Evolutionary conservation across 1,139 yeast species (phyloP).

Genomic region (Nakaseomyces glabratus): DNA sequence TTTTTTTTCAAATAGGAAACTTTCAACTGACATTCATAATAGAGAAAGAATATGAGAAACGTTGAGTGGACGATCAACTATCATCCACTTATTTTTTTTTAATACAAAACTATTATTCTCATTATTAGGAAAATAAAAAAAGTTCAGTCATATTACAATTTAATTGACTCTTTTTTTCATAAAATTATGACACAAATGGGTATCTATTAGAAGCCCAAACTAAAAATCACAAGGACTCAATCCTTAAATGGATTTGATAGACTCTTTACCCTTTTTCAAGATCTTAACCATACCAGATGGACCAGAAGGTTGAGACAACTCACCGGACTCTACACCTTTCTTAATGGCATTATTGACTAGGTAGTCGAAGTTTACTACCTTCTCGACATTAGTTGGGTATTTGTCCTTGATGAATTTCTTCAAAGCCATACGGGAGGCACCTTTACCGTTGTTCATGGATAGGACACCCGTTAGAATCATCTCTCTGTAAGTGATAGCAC

Average conservation of each 20-base stretch:
- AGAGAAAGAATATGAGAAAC: too few relatives aligned
- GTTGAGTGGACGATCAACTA: too few relatives aligned
- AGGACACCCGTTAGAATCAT: conserved; percentile 22
- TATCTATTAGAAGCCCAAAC: too few relatives aligned
- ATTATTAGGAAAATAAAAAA: too few relatives aligned
- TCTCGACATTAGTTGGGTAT: conserved; percentile 42
- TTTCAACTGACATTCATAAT: too few relatives aligned
- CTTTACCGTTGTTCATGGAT: conserved; percentile 22
- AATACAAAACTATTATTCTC: too few relatives aligned
- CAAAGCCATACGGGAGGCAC: conserved; percentile 50
- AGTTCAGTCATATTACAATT: too few relatives aligned
- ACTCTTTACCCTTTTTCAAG: conserved; percentile 19
- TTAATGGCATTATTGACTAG: conserved; percentile 71
- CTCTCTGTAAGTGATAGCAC: conserved; percentile 21
- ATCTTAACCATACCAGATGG: conserved; percentile 38
- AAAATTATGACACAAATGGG: too few relatives aligned
- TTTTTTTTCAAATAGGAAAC: too few relatives aligned
- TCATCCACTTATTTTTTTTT: too few relatives aligned
- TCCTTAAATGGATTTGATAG: conserved; percentile 5
- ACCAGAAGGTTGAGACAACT: conserved; percentile 81
- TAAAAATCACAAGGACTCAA: too few relatives aligned
- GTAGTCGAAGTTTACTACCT: conserved; percentile 61
- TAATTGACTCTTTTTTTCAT: too few relatives aligned
- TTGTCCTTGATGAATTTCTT: conserved; percentile 47
- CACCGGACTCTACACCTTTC: conserved; percentile 72